These are phyloP conservation scores for Pythium vanterpoolii DNA, from an alignment of 352 stramenopile genomes.

Conservation along the genomic window DNA sequence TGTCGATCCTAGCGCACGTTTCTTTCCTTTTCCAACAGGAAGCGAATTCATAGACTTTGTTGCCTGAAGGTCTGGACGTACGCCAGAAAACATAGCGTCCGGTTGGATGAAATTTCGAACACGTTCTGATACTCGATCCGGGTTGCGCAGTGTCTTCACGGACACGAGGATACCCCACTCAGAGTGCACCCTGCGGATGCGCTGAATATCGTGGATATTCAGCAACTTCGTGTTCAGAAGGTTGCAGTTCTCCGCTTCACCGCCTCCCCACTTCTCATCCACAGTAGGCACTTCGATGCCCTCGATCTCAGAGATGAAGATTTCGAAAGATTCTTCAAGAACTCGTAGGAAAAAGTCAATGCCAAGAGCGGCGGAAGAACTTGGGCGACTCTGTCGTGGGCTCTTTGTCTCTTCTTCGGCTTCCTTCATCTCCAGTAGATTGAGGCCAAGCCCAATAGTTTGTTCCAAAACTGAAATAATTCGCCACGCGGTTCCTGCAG, in stretches of 20 bases:
- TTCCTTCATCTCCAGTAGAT: slow-evolving; percentile 36
- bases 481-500: slow-evolving; percentile 12
- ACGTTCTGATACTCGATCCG: slow-evolving; percentile 34
- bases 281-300: neutral
- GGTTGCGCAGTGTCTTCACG: slow-evolving; percentile 41
- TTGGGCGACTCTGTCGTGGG: neutral
- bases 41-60: neutral
- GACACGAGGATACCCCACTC: slow-evolving; percentile 64
- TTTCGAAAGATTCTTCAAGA: slow-evolving; percentile 32
- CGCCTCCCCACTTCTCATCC: neutral
- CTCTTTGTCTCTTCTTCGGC: slow-evolving; percentile 24
- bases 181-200: slow-evolving; percentile 25
- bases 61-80: neutral
- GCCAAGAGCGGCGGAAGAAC: neutral
- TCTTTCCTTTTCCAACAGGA: slow-evolving; percentile 22
- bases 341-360: slow-evolving; percentile 38
- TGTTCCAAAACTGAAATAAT: slow-evolving; percentile 55
- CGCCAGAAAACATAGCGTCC: slow-evolving; percentile 36
- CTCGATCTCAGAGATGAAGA: slow-evolving; percentile 18
- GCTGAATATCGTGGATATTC: slow-evolving; percentile 36
- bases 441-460: slow-evolving; percentile 40
- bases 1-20: slow-evolving; percentile 7
- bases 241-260: neutral
- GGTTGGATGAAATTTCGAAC: slow-evolving; percentile 45
- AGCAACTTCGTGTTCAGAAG: slow-evolving; percentile 28